Conservation (phyloP, 208 protist genomes). For the Trypanosoma mega region DNA sequence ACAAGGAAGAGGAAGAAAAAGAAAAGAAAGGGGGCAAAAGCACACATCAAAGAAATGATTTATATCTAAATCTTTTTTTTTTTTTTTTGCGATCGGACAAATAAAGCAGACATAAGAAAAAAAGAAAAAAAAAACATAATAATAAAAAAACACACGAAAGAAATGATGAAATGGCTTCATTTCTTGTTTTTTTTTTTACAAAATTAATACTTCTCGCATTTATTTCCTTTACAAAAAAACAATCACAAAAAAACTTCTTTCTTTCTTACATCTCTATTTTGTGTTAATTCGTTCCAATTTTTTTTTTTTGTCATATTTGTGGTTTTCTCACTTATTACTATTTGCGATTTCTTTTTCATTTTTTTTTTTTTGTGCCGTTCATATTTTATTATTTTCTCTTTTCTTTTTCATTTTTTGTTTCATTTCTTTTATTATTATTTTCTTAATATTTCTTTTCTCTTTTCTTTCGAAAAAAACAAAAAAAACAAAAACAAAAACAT, state of each 20-base stretch:
- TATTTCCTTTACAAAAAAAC: no score
- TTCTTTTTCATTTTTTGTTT: not conserved
- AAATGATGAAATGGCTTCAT: constrained; percentile 1
- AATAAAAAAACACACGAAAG: not conserved
- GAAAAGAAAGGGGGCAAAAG: constrained; percentile 10
- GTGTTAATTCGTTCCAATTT: no score
- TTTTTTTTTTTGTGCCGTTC: no score
- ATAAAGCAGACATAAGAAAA: no score
- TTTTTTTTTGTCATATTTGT: no score
- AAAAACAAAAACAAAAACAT: constrained; percentile 14
- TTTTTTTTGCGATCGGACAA: not conserved
- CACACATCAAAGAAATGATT: not conserved
- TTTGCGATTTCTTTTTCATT: no score
- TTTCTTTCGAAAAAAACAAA: constrained; percentile 9
- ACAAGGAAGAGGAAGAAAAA: constrained; percentile 15
- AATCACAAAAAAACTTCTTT: no score
- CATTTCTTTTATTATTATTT: constrained; percentile 3
- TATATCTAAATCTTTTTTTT: constrained; percentile 1
- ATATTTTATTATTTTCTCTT: not conserved
- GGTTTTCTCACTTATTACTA: no score
- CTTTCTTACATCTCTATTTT: no score
- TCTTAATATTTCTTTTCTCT: no score
- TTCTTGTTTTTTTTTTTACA: no score
- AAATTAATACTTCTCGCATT: no score
- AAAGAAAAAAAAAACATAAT: constrained; percentile 3